These are phyloP conservation scores for Aspergillus carlsbadensis DNA, from an alignment of 495 filamentous ascomycete species.

Conservation along the genomic window DNA sequence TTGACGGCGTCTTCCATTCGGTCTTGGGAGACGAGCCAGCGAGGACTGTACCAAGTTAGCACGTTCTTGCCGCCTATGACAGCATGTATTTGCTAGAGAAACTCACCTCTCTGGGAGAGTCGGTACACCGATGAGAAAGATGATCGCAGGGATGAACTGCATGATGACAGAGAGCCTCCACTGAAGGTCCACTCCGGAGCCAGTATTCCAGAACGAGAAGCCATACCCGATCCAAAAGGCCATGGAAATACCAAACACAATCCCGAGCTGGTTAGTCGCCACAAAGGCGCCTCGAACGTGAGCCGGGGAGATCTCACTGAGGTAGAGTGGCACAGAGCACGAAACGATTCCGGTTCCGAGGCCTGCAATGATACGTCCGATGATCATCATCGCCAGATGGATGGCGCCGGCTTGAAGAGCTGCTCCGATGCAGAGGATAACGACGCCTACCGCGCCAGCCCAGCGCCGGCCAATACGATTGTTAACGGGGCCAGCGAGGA, in stretches of 20 bases:
- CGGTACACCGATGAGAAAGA: too few relatives aligned
- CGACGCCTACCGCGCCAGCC: not conserved
- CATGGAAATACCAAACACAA: slow-evolving; percentile 30
- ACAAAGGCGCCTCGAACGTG: slow-evolving; percentile 38
- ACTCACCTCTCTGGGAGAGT: too few relatives aligned
- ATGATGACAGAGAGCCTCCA: too few relatives aligned
- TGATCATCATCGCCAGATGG: slow-evolving; percentile 41
- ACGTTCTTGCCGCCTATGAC: too few relatives aligned
- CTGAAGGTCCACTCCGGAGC: too few relatives aligned
- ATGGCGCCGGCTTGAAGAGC: slow-evolving; percentile 30
- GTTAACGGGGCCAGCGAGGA: too few relatives aligned
- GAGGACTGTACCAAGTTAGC: too few relatives aligned
- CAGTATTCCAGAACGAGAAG: slow-evolving; percentile 6
- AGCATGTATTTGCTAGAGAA: too few relatives aligned
- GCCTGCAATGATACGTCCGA: slow-evolving; percentile 36
- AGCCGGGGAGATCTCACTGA: slow-evolving; percentile 38
- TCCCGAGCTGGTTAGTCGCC: slow-evolving; percentile 14
- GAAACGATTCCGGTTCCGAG: slow-evolving; percentile 35
- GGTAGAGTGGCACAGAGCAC: slow-evolving; percentile 37
- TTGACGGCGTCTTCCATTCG: too few relatives aligned
- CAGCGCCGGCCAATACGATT: too few relatives aligned
- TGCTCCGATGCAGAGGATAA: slow-evolving; percentile 31
- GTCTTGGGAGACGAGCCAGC: too few relatives aligned
- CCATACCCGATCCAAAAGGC: slow-evolving; percentile 35
- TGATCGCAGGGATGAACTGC: too few relatives aligned